Base-by-base conservation (phyloP, 768 basidiomycete species). In the Coprinopsis marcescibilis region DNA sequence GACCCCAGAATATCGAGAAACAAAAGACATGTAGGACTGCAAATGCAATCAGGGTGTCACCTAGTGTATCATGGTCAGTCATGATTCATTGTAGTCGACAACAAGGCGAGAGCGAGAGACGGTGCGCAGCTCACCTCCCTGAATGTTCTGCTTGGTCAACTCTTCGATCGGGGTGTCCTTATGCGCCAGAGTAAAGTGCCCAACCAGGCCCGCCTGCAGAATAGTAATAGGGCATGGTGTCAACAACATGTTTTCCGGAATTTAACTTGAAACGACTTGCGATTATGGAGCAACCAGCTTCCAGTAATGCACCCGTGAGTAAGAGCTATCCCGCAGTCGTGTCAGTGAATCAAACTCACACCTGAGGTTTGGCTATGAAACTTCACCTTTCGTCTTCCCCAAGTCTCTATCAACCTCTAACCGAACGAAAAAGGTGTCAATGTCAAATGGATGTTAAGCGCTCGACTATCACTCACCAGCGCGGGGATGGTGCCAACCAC, bases 1-100 rank as follows among this genome's bases (percentile, higher is more conserved):
- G 82, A 11, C 85, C 85, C 85, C 85, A 89, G 66, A 85, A 87
- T 50, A 81, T 74, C 1, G 77, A 78, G 61, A 76, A 89, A 8
- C 76, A 73, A 54, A 81, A 78, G 21, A 89, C 83, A 43, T 89
- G 85, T 20, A 88, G 63, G n/a, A 89, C 75, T 0, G 83, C 87
- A 55, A 89, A 88, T 0, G 85, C 74, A 51, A 90, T 85, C 27
- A 87, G 66, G 0, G 74, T 71, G 47, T 83, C 76, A 35, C 85
- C 83, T 72, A n/a, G 50, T 2, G 12, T 32, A 25, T 35, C 29
- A 17, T 23, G n/a, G 23, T 36, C 14, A 19, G 29, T 11, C 19
- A 19, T n/a, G n/a, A n/a, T n/a, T n/a, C n/a, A n/a, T n/a, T n/a
- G n/a, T n/a, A n/a, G n/a, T n/a, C 7, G 15, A n/a, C 34, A 32